Conservation (phyloP, 1,139 yeast species). For the Candida freyschussii region DNA sequence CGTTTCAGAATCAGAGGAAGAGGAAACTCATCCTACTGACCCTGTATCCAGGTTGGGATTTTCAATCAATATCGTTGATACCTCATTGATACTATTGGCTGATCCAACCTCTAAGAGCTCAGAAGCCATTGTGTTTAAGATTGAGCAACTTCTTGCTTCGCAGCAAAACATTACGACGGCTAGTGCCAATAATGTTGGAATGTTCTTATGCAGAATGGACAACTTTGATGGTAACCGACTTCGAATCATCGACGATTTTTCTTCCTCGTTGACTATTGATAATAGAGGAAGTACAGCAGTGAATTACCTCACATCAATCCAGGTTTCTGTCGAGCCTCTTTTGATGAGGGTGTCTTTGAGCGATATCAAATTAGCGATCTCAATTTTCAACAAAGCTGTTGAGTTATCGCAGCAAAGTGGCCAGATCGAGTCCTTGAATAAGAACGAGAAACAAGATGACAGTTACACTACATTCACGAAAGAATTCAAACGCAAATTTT, state of each 20-base stretch:
- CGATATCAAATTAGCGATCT: constrained; percentile 77
- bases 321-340: constrained; percentile 74
- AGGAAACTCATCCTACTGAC: constrained; percentile 4
- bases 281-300: constrained; percentile 57
- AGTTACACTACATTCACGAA: constrained; percentile 47
- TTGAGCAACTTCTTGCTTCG: constrained; percentile 71
- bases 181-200: constrained; percentile 76
- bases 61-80: constrained; percentile 69
- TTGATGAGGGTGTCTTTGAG: constrained; percentile 77
- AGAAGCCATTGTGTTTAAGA: constrained; percentile 87
- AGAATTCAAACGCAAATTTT: constrained; percentile 52
- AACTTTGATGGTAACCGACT: constrained; percentile 53
- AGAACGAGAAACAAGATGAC: constrained; percentile 25
- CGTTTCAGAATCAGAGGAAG: background rate
- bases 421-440: constrained; percentile 16
- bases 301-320: constrained; percentile 56
- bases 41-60: constrained; percentile 37
- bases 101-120: constrained; percentile 66
- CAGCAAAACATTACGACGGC: constrained; percentile 61
- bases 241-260: constrained; percentile 84
- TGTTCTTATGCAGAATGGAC: constrained; percentile 80
- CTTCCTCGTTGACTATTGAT: constrained; percentile 72
- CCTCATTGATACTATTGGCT: constrained; percentile 75
- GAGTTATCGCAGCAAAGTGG: constrained; percentile 35
- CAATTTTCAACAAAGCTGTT: constrained; percentile 68